Conservation (phyloP, 148 eudicot genomes). For the Camellia granthamiana region DNA sequence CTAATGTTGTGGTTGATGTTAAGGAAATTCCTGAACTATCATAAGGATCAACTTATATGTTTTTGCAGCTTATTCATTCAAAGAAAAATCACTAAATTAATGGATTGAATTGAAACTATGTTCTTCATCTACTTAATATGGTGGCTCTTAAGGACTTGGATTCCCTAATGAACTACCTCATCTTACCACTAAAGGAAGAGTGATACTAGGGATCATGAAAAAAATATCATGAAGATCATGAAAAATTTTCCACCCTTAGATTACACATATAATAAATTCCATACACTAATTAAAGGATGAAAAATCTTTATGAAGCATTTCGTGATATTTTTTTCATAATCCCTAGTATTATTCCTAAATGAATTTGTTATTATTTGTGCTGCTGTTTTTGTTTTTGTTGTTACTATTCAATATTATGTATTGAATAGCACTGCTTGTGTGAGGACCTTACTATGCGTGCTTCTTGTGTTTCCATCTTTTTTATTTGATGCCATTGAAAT, state of each 20-base stretch:
- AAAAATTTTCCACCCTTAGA: too few species aligned
- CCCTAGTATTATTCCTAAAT: too few species aligned
- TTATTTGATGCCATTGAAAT: not conserved
- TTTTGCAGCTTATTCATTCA: not conserved
- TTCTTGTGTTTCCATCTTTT: not conserved
- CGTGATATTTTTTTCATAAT: too few species aligned
- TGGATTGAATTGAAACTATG: not conserved
- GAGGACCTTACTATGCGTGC: not conserved
- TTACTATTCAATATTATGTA: not conserved
- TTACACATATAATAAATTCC: too few species aligned
- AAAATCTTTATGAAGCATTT: too few species aligned
- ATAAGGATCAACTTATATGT: not conserved
- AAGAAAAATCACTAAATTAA: not conserved
- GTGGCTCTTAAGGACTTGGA: not conserved
- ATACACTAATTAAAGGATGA: too few species aligned
- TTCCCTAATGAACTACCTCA: not conserved
- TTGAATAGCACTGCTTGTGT: not conserved
- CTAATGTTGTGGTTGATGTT: not conserved
- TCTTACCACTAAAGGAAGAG: not conserved
- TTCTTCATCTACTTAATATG: not conserved
- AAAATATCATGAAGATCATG: too few species aligned
- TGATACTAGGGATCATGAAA: too few species aligned
- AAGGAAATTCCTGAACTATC: not conserved
- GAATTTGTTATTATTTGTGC: not conserved
- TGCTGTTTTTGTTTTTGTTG: conserved; percentile 1